phyloP scores from a whole-genome alignment of 305 asterid species.

The Solanum chacoense region DNA sequence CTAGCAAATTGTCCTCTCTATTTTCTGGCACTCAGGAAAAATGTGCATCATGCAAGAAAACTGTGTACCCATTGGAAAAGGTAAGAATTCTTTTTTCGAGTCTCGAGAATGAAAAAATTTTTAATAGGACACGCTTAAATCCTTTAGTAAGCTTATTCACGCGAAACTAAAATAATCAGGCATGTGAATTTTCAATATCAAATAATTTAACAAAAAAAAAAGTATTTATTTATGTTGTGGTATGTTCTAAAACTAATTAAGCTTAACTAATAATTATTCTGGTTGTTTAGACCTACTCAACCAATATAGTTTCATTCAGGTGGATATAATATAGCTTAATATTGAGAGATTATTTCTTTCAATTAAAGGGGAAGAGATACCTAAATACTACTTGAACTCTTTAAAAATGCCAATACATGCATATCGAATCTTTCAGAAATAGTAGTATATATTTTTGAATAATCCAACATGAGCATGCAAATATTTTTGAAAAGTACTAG shows the following conservation, averaged over 20 bases:
- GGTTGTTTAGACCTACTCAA: not conserved
- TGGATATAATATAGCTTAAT: no score
- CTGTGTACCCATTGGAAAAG: conserved; percentile 81
- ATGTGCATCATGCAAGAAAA: conserved; percentile 59
- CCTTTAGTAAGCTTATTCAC: not conserved
- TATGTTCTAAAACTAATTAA: not conserved
- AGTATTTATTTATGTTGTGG: not conserved
- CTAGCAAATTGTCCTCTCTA: conserved; percentile 52
- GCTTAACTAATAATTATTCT: no score
- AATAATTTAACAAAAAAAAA: not conserved
- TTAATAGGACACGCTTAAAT: not conserved
- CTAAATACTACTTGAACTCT: no score
- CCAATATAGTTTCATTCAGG: not conserved
- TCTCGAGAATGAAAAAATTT: not conserved
- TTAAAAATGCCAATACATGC: no score
- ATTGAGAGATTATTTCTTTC: no score
- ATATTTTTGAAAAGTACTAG: not conserved
- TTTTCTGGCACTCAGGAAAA: conserved; percentile 83
- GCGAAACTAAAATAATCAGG: not conserved
- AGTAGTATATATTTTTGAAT: not conserved
- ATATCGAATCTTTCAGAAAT: not conserved
- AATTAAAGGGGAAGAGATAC: no score
- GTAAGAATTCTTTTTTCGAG: conserved; percentile 6
- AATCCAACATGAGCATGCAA: not conserved
- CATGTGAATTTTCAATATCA: not conserved